Evolutionary conservation across 768 basidiomycete genomes (phyloP), one percentile per base, ranked within the genome.

Genomic region (Mycena amicta): DNA sequence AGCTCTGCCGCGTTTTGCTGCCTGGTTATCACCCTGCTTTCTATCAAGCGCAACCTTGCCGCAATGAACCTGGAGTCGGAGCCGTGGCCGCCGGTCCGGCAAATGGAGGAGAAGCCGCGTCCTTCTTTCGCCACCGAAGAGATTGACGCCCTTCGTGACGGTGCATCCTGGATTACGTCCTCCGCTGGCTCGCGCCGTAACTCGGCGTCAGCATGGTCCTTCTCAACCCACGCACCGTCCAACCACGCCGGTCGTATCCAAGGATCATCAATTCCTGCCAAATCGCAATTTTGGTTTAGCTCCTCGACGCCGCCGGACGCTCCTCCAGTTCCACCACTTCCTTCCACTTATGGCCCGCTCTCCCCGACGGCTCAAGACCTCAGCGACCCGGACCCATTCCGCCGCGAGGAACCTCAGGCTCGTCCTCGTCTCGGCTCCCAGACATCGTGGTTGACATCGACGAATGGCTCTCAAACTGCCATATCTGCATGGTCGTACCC

Each of bases 121-220:
- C 83, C 83, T 0, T 87, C 87, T 0, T 88, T 90, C 65, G 79
- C 80, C 18, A 86, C 86, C 0, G 88, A 89, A 64, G 89, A 92
- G 52, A 77, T 91, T 50, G 86, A 90, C 59, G 87, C 77, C 20
- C 77, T 91, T 52, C 84, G 85, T 22, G 89, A 91, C 62, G 88
- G 89, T 51, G 84, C 83, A 50, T 90, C 89, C n/a, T 91, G 90
- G 89, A 83, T 92, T 59, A 89, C 90, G 0, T 90, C 89, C 49
- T 77, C 77, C 62, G 77, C 77, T 18, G 79, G 82, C 53, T 83
- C 83, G 29, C 78, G 77, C 43, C 82, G 74, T 55, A 79, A 81
- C 43, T 88, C 88, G 1, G 69, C 83, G 26, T 90, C 88, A 6
- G 81, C 81, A 18, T 90, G 87, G 82, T 89, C 88, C 1, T 88